A percentile compares a stretch with the other conserved stretches of the same genome.
phyloP scores from a whole-genome alignment of 257 asterid species.

The Przewalskia tangutica region DNA sequence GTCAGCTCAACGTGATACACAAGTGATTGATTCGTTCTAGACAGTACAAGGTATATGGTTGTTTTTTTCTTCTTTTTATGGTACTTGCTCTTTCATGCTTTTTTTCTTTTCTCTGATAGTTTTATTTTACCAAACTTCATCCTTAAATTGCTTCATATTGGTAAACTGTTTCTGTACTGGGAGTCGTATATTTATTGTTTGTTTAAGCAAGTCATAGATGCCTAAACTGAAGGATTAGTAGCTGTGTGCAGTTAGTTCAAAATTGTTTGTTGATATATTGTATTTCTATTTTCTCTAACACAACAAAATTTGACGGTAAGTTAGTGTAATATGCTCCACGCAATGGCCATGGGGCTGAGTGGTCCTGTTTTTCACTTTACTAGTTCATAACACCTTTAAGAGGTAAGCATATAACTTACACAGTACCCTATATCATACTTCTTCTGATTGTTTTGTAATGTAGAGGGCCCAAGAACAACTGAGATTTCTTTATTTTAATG shows the following conservation, averaged over 20 bases:
- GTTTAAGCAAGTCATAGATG: background rate
- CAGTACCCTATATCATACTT: background rate
- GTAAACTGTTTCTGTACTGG: background rate
- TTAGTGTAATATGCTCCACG: slow-evolving; percentile 87
- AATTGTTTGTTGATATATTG: background rate
- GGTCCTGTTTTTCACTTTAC: slow-evolving; percentile 1
- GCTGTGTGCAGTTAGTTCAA: background rate
- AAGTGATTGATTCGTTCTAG: background rate
- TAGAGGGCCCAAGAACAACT: background rate
- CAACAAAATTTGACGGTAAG: slow-evolving; percentile 84
- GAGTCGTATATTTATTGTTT: background rate
- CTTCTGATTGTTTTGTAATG: background rate
- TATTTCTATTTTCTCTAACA: background rate
- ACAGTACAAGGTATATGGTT: background rate
- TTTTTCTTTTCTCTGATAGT: background rate
- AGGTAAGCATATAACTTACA: background rate
- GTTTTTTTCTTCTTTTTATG: background rate
- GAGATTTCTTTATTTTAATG: background rate
- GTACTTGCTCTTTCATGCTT: background rate
- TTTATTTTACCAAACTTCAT: background rate
- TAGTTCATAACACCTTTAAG: background rate
- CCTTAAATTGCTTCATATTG: background rate
- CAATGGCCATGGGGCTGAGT: slow-evolving; percentile 65
- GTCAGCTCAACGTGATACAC: background rate
- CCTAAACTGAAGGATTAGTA: background rate